phyloP scores from a whole-genome alignment of 441 rosid genomes.

The Melianthus villosus region DNA sequence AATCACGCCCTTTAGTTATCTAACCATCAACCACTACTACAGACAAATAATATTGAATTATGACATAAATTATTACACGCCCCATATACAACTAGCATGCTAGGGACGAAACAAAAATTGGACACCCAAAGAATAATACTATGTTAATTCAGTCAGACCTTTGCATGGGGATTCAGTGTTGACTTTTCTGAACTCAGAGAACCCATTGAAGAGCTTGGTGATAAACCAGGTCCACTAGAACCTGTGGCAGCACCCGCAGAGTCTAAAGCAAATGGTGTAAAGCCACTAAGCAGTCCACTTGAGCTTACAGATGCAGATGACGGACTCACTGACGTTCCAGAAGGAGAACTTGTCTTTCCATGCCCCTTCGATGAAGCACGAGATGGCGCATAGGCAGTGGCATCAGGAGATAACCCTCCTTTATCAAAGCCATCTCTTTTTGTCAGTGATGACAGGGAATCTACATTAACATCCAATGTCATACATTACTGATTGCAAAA shows the following conservation, averaged over 20 bases:
- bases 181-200: conserved; percentile 71
- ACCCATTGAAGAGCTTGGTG: conserved; percentile 81
- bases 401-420: conserved; percentile 22
- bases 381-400: conserved; percentile 18
- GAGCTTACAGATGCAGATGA: conserved; percentile 24
- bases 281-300: conserved; percentile 42
- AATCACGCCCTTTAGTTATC: too few relatives aligned
- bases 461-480: too few relatives aligned
- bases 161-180: conserved; percentile 64
- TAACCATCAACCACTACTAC: too few relatives aligned
- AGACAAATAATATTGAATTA: too few relatives aligned
- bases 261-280: conserved; percentile 52
- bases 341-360: conserved; percentile 26
- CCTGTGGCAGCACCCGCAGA: conserved; percentile 23
- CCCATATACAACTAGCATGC: too few relatives aligned
- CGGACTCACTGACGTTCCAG: conserved; percentile 24
- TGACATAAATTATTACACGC: too few relatives aligned
- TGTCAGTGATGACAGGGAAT: conserved; percentile 18
- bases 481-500: too few relatives aligned
- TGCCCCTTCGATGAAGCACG: conserved; percentile 20
- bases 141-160: conserved; percentile 45
- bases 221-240: conserved; percentile 39
- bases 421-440: conserved; percentile 20
- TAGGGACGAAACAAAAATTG: too few relatives aligned
- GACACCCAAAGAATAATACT: too few relatives aligned